A percentile compares a stretch with the other conserved stretches of the same genome.
Evolutionary conservation across 208 protist species (phyloP).

Genomic region (Trypanosoma mega): DNA sequence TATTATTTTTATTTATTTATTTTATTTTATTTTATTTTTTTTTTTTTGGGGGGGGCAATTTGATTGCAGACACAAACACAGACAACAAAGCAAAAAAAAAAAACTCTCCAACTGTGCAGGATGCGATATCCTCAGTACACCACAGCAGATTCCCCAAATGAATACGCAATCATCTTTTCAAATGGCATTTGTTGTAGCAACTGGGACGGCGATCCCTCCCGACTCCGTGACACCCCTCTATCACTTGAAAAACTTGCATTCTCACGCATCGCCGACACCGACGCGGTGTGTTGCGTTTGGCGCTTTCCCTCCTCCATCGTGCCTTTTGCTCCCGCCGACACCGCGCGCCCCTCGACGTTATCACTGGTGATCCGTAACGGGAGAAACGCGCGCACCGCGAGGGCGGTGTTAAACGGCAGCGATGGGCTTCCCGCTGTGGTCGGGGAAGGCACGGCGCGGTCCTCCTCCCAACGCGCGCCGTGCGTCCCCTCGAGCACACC

Average conservation of each 20-base stretch:
- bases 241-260: conserved; percentile 22
- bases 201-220: not conserved
- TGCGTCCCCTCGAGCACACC: not conserved
- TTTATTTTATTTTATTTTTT: too few species aligned
- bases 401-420: conserved; percentile 58
- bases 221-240: not conserved
- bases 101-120: too few species aligned
- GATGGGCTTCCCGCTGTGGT: conserved; percentile 9
- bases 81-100: too few species aligned
- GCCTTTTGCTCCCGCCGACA: not conserved
- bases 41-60: too few species aligned
- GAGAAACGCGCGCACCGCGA: conserved; percentile 72
- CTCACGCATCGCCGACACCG: not conserved
- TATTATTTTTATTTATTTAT: too few species aligned
- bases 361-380: conserved; percentile 28
- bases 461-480: conserved; percentile 20
- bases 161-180: conserved; percentile 29
- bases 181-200: conserved; percentile 15
- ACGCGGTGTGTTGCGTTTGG: not conserved
- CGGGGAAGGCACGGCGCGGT: conserved; percentile 18
- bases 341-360: not conserved
- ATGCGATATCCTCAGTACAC: conserved; percentile 24
- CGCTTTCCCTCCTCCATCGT: too few species aligned
- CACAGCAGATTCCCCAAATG: conserved; percentile 30
- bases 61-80: too few species aligned